Base-by-base conservation (phyloP, 1,139 yeast genomes). In the Lodderomyces beijingensis region DNA sequence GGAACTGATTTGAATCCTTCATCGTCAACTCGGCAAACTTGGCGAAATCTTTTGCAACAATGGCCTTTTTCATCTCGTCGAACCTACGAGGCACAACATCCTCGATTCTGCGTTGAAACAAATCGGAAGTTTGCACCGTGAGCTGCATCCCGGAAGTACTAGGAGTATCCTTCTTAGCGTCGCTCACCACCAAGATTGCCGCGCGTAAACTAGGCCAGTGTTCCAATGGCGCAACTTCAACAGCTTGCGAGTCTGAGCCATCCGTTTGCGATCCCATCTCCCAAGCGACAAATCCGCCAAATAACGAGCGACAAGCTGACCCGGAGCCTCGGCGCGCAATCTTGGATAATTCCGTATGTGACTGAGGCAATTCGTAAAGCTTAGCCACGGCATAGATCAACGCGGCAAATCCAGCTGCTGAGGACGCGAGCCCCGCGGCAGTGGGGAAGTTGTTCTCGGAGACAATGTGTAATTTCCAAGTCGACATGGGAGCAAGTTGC, bases 261-360 rank as follows among this genome's bases (percentile, higher is more conserved):
- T 87, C 81, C 0, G 45, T 62, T 38, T 53, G 43, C 2, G 49
- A 44, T 35, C 99, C 99, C 96, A 88, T 89, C 59, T 91, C 96
- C 99, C 99, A 91, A 4, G 97, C 97, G 11, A 91, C 98, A 55
- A 79, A 91, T 5, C 99, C 99, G 30, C 98, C 98, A 59, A 86
- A 87, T 39, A 91, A 68, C 9, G 97, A 91, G 57, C 99, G 75
- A 60, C 98, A 91, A 7, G 98, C 98, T 10, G 96, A 87, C 2
- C 98, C 99, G 11, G 96, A 87, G 14, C 99, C 99, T 60, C 88
- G 91, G 60, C 99, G 79, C 11, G 99, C 98, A 50, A 91, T 81
- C 51, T 82, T 83, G 42, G 96, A 85, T 43, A 93, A 73, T 49
- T 88, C 96, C 15, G 93, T 83, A 53, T 75, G 69, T 40, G 82